Percentiles rank a stretch among this genome's conserved stretches.
Conservation (phyloP, 371 early-diverging fungal species). For the Fennellomyces sp. region DNA sequence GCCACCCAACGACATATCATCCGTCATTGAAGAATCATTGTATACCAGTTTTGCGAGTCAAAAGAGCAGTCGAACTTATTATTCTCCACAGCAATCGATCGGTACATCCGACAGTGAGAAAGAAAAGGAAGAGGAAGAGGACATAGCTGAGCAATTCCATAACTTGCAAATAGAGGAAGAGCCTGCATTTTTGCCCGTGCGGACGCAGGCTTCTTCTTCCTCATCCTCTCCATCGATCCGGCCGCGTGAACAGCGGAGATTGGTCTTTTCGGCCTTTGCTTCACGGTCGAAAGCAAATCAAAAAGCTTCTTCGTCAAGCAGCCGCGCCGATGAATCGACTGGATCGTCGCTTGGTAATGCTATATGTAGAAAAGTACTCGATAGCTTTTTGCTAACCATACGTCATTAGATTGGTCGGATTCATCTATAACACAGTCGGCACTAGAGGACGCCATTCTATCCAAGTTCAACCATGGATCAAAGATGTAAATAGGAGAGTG, state of each 20-base stretch:
- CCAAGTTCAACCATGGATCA: constrained; percentile 56
- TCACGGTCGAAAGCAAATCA: not conserved
- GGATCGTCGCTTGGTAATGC: constrained; percentile 51
- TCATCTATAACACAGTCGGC: constrained; percentile 66
- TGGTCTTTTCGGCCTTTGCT: not conserved
- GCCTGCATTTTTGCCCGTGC: constrained; percentile 37
- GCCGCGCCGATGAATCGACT: constrained; percentile 37
- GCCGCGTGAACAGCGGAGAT: constrained; percentile 2
- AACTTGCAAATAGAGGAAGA: constrained; percentile 38
- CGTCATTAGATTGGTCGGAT: constrained; percentile 31
- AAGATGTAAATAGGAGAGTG: constrained; percentile 44
- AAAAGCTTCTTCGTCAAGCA: not conserved
- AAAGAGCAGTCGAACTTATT: constrained; percentile 14
- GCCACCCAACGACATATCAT: not conserved
- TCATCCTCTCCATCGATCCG: not conserved
- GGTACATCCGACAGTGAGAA: constrained; percentile 1
- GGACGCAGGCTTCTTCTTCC: not conserved
- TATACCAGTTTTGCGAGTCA: constrained; percentile 19
- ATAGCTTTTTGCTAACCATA: not conserved
- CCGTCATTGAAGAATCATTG: constrained; percentile 9
- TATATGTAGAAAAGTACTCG: no score
- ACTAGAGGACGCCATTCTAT: constrained; percentile 61
- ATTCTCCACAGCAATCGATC: constrained; percentile 11
- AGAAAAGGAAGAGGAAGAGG: constrained; percentile 15
- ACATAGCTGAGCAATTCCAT: constrained; percentile 30